phyloP scores from a whole-genome alignment of 1,139 yeast species.

The Taiozyma sp. region DNA sequence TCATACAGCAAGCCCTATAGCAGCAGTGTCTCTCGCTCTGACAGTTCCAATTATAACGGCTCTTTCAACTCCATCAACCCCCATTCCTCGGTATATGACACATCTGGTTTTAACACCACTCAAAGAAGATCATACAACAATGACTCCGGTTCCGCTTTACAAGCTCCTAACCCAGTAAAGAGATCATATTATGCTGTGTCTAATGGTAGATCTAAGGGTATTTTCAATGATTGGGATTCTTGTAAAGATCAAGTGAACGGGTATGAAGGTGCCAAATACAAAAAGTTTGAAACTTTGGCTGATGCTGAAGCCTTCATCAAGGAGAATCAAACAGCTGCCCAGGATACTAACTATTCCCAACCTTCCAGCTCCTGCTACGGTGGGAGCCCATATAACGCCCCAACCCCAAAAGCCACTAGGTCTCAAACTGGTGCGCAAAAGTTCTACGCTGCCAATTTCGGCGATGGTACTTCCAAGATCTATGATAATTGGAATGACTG shows the following conservation, averaged over 20 bases:
- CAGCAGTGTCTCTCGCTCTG: background rate
- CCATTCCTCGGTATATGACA: background rate
- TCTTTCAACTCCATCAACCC: background rate
- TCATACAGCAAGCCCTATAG: background rate
- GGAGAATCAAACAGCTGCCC: background rate
- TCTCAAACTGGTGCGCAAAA: background rate
- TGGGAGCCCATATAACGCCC: background rate
- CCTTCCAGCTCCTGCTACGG: background rate
- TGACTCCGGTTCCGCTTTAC: background rate
- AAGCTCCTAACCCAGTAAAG: slow-evolving; percentile 1
- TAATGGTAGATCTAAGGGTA: slow-evolving; percentile 48
- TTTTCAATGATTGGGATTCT: slow-evolving; percentile 48
- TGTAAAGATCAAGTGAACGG: slow-evolving; percentile 48
- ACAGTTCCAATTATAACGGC: background rate
- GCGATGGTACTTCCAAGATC: slow-evolving; percentile 29
- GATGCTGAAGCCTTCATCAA: slow-evolving; percentile 42
- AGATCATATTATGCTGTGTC: slow-evolving; percentile 51
- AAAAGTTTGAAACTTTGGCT: slow-evolving; percentile 41
- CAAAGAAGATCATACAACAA: background rate
- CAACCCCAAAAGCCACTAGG: background rate
- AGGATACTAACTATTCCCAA: background rate
- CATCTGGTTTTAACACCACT: background rate
- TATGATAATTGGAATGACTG: slow-evolving; percentile 44
- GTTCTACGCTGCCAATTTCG: slow-evolving; percentile 39
- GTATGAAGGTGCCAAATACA: slow-evolving; percentile 47